Evolutionary conservation across 192 early-diverging fungal species (phyloP).

Genomic region (Backusella tuberculispora): DNA sequence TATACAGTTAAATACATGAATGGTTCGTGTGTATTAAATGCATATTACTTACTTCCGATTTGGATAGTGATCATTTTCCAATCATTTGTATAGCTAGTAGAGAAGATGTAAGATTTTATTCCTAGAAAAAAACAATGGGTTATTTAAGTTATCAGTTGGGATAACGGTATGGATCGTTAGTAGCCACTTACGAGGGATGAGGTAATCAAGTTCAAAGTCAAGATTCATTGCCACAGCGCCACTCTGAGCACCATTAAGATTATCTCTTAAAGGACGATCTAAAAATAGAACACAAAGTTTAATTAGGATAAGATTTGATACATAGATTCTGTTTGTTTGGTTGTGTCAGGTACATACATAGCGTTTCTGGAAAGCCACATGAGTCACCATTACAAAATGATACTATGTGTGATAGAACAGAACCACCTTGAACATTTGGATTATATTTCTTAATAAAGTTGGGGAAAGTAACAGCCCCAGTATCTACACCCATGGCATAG

Average conservation of each 20-base stretch:
- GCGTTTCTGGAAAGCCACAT: neutral
- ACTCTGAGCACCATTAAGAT: constrained; percentile 56
- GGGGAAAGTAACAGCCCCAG: constrained; percentile 43
- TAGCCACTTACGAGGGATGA: constrained; percentile 33
- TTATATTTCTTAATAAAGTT: constrained; percentile 52
- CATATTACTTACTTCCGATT: constrained; percentile 28
- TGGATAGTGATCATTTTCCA: constrained; percentile 28
- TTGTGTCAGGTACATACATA: neutral
- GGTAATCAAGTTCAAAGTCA: constrained; percentile 47
- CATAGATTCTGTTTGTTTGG: neutral
- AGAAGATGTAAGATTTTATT: constrained; percentile 12
- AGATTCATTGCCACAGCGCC: constrained; percentile 54
- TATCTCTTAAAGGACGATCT: constrained; percentile 26
- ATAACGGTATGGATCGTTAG: neutral
- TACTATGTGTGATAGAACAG: constrained; percentile 47
- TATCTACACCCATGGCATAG: constrained; percentile 57
- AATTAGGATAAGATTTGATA: neutral
- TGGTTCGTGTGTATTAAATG: neutral
- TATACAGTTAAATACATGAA: neutral
- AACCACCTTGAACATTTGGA: constrained; percentile 40
- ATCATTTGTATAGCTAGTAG: constrained; percentile 19
- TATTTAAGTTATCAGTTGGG: neutral
- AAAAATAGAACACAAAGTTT: neutral
- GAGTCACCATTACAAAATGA: neutral
- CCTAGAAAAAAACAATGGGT: neutral